Evolutionary conservation across 2,329 filamentous ascomycete genomes (phyloP), one percentile per base, ranked within the genome.

Genomic region (Intubia oerlemansii): DNA sequence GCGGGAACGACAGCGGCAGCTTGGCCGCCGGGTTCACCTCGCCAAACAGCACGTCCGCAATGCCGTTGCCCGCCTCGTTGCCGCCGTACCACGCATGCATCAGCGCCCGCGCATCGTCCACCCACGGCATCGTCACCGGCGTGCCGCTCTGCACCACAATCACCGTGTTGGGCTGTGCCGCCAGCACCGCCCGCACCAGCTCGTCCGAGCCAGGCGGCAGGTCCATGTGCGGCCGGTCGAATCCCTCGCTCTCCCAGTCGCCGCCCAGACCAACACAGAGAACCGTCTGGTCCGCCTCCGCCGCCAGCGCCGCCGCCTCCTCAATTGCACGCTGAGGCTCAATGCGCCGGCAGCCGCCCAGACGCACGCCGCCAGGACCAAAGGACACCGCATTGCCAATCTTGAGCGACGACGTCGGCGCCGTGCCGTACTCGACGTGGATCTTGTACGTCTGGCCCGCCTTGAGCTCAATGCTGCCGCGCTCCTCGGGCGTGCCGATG

Each of bases 1-100:
- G 57, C 1, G 80, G 79, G 51, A 84, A 84, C 3, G 62, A 74
- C 14, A 82, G 55, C 0, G 76, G 73, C 2, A 84, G 57, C 46
- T 82, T 82, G 10, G 69, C 65, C 62, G 38, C 61, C 2, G 68
- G 68, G 38, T 66, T 72, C 31, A 62, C 53, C 29, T 61, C 53
- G 25, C 66, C 68, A 36, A 67, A 63, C 15, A 73, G 49, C 1
- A 73, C 59, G 36, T 73, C 67, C 5, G 64, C 66, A 29, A 74
- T 60, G 2, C 62, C 66, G 36, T 72, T 69, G 4, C 67, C 68
- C n/a, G 61, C 59, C 46, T 74, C 68, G 41, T 72, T 67, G 15
- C 68, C 68, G 38, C 66, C 65, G 39, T 69, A 74, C 67, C 67
- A 74, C 16, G 62, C 62, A 41, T 57, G 66, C 11, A 70, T 37